Base-by-base conservation (phyloP, 352 stramenopile genomes). In the Phytophthora chlamydospora region DNA sequence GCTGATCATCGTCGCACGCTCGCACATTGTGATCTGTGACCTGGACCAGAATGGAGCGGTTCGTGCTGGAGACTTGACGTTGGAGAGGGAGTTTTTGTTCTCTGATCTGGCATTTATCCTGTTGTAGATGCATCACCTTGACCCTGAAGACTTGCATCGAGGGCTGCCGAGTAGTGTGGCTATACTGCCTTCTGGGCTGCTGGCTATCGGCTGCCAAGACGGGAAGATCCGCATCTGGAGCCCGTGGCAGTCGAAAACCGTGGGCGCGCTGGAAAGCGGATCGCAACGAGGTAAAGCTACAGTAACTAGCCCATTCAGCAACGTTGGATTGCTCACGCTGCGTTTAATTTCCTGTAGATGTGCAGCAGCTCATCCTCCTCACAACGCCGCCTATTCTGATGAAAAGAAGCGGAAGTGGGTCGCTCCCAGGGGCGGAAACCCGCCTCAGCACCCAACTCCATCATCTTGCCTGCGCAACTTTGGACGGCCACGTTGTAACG, bases 161-260 rank as follows among this genome's bases (percentile, higher is more conserved):
- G 77, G 85, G n/a, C 55, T 73, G 7, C 82, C 85, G 1, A 89
- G 55, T 16, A 86, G 80, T 39, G 68, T 86, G 14, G 78, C 78
- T 38, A 75, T 91, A 2, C 68, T 94, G 7, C 83, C 85, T 1
- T 75, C 68, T 1, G 85, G 85, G 0, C 56, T 91, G 2, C 50
- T 94, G 7, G 85, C 81, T 3, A 90, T 94, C 17, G 85, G 83
- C 0, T 94, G 83, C 36, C 74, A 86, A 50, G 85, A 94, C 38
- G 80, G 82, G 19, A 91, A 90, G 40, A 80, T 93, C 24, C 85
- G 82, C 5, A 58, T 91, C 17, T 91, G 82, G 73, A 88, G 71
- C 21, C 78, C 77, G n/a, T 73, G 69, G 31, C 58, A 85, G 13
- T 80, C 78, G 46, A 86, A 83, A 41, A 76, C 77, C 6, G 71